These are phyloP conservation scores for Brassica rapa DNA, from an alignment of 345 rosid species.

Conservation along the genomic window DNA sequence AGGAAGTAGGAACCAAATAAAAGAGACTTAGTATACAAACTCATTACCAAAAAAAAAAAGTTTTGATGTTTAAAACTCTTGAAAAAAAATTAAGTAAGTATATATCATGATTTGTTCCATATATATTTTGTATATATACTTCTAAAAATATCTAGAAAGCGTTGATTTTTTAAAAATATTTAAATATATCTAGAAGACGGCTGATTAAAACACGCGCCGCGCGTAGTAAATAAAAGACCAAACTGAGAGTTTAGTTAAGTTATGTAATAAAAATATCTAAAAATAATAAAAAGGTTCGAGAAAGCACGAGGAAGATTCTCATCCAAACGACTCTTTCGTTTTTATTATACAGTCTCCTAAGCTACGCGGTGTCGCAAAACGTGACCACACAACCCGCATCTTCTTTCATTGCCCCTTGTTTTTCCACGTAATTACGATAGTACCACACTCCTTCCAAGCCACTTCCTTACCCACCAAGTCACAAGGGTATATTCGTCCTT, in stretches of 20 bases:
- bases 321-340: conserved; percentile 36
- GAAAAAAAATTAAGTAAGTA: neutral
- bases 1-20: neutral
- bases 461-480: conserved; percentile 48
- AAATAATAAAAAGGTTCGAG: conserved; percentile 17
- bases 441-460: conserved; percentile 39
- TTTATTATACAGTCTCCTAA: neutral
- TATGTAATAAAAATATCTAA: neutral
- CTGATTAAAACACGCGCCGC: conserved; percentile 3
- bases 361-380: conserved; percentile 40
- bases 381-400: conserved; percentile 36
- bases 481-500: conserved; percentile 30
- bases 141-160: neutral
- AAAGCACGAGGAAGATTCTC: conserved; percentile 40
- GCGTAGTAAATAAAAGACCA: neutral
- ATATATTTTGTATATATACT: neutral
- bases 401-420: neutral
- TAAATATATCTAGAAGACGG: conserved; percentile 34
- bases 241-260: conserved; percentile 6
- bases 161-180: neutral
- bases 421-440: conserved; percentile 18
- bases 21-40: neutral
- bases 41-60: neutral
- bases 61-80: neutral
- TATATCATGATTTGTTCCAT: neutral